Percentiles rank a stretch among this genome's conserved stretches.
Conservation (phyloP, 306 rosid species). For the Fagus sylvatica region DNA sequence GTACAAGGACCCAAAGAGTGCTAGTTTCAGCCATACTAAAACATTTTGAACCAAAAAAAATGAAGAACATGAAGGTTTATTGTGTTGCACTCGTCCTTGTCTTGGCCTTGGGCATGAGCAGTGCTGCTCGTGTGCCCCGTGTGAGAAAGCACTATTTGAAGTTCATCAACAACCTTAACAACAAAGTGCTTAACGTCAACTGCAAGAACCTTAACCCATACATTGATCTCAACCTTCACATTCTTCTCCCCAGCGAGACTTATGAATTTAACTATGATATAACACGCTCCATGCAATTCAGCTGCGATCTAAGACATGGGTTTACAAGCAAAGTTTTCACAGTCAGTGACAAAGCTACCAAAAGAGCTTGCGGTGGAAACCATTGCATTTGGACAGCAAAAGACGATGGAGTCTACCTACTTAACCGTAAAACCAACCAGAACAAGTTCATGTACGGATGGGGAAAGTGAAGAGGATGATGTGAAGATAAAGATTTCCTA, state of each 20-base stretch:
- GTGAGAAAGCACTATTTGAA: not conserved
- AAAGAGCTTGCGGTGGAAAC: constrained; percentile 5
- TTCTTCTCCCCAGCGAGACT: not conserved
- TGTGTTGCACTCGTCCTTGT: constrained; percentile 6
- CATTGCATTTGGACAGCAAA: constrained; percentile 1
- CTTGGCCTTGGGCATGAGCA: constrained; percentile 2
- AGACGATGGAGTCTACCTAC: not conserved
- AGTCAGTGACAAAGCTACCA: not conserved
- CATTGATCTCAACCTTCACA: constrained; percentile 4
- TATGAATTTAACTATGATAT: not conserved
- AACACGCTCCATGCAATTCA: not conserved
- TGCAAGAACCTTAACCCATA: constrained; percentile 1
- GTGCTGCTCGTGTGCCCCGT: not conserved
- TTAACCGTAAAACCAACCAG: not conserved
- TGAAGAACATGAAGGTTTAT: not conserved
- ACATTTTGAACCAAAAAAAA: not conserved
- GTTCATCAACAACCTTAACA: constrained; percentile 10
- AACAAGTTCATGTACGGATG: not conserved
- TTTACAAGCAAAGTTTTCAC: not conserved
- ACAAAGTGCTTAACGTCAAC: constrained; percentile 9
- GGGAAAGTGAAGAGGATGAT: not conserved
- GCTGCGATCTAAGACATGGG: constrained; percentile 3
- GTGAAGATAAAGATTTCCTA: too few relatives aligned
- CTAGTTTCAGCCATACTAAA: not conserved
- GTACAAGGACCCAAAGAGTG: not conserved